phyloP scores from a whole-genome alignment of 257 asterid species.

The Petunia secreta region DNA sequence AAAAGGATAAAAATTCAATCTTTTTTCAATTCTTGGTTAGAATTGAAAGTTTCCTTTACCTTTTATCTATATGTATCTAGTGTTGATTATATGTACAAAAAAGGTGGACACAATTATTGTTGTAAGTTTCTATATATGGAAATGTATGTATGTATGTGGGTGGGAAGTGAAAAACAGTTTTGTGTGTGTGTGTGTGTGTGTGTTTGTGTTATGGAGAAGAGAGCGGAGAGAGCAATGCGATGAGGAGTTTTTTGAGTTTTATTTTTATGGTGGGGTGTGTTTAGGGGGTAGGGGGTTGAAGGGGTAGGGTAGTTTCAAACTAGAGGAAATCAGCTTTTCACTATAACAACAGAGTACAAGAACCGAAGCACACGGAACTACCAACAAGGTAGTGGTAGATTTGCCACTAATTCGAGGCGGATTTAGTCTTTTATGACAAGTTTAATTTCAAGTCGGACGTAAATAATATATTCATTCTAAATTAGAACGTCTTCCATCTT shows the following conservation, averaged over 20 bases:
- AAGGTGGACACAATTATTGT: neutral
- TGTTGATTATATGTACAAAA: neutral
- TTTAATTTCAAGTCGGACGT: too few species aligned
- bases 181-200: too few species aligned
- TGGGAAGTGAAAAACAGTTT: neutral
- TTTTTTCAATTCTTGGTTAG: neutral
- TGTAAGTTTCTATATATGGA: too few species aligned
- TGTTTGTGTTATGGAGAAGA: constrained; percentile 14
- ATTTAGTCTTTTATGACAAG: too few species aligned
- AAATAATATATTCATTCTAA: too few species aligned
- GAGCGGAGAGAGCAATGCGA: constrained; percentile 45
- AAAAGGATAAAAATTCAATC: neutral
- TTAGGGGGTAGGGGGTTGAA: too few species aligned
- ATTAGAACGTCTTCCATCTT: too few species aligned
- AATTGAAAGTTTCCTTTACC: neutral
- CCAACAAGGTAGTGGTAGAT: too few species aligned
- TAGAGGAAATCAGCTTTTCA: constrained; percentile 24
- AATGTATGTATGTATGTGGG: neutral
- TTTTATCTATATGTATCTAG: neutral
- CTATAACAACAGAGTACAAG: too few species aligned
- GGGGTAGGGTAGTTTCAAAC: constrained; percentile 24
- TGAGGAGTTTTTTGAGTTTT: constrained; percentile 18
- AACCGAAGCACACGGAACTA: too few species aligned
- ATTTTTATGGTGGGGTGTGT: too few species aligned
- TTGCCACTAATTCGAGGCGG: too few species aligned